Base-by-base conservation (phyloP, 495 filamentous ascomycete species). In the Penicillium herquei region DNA sequence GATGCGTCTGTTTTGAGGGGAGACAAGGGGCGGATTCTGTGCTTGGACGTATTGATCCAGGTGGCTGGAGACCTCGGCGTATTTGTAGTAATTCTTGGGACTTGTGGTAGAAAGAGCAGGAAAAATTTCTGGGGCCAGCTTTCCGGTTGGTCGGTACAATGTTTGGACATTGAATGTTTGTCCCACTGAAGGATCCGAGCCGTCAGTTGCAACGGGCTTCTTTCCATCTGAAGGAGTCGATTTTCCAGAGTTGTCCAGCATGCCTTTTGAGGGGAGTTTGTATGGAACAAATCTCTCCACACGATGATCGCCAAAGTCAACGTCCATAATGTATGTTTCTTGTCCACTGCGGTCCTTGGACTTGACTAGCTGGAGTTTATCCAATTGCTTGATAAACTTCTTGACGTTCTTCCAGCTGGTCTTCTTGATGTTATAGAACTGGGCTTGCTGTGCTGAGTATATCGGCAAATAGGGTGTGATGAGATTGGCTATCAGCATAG, bases 391-490 rank as follows among this genome's bases (percentile, higher is more conserved):
- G 68, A 90, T 83, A 66, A 89, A 89, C 55, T 89, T 90, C 55
- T 84, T 85, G 40, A 84, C 78, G 51, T 83, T 89, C 69, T 90
- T 90, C 81, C 86, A 88, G 66, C 80, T 86, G 6, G 86, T 86
- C 69, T 87, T 90, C 71, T 89, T 90, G 64, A 90, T 85, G 59
- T 83, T 80, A 33, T 89, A 78, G 18, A 74, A 82, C 26, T 83
- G 77, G 11, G 79, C 73, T 64, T 84, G 77, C 18, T 77, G 73
- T 8, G 75, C 70, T 10, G 75, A 80, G 61, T 74, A 83, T 48
- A 81, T 78, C 0, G 87, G 87, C 7, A 90, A 76, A 58, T 85
- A 88, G 9, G 87, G 87, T 4, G 85, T 82, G 32, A 88, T 80
- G 41, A 89, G 72, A 47, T 79, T 80, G 18, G 86, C 83, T 51